Conservation (phyloP, 75 land plant genomes). For the Selaginella moellendorffii region DNA sequence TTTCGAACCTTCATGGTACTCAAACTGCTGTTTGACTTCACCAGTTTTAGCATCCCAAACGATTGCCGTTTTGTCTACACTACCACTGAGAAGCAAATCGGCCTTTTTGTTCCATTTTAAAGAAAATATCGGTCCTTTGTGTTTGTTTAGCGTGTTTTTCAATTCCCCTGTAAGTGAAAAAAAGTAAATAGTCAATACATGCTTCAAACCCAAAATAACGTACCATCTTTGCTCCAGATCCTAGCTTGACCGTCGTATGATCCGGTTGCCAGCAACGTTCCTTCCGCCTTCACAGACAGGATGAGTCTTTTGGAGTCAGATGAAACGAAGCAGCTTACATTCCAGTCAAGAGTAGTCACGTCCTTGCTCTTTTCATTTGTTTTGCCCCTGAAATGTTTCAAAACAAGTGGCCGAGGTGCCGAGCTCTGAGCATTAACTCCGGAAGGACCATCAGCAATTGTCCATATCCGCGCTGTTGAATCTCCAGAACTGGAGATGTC, state of each 20-base stretch:
- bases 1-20: conserved; percentile 67
- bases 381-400: conserved; percentile 88
- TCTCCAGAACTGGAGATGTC: conserved; percentile 72
- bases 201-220: conserved; percentile 14
- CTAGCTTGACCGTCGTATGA: conserved; percentile 99
- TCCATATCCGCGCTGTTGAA: conserved; percentile 93
- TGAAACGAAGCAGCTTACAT: conserved; percentile 42
- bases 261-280: conserved; percentile 90
- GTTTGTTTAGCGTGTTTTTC: conserved; percentile 73
- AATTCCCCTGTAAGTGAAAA: conserved; percentile 46
- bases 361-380: conserved; percentile 89
- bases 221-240: conserved; percentile 88
- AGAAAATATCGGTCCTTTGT: conserved; percentile 86
- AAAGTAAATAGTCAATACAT: conserved; percentile 3
- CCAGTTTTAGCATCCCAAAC: conserved; percentile 93
- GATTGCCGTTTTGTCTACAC: conserved; percentile 91
- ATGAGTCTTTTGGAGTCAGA: background rate
- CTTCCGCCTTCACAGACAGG: conserved; percentile 55
- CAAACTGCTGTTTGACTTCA: conserved; percentile 87
- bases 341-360: conserved; percentile 97
- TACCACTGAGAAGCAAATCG: conserved; percentile 84
- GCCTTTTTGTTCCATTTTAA: conserved; percentile 98
- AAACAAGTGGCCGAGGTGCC: conserved; percentile 39
- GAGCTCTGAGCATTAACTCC: conserved; percentile 27
- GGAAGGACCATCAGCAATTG: conserved; percentile 52